Evolutionary conservation across 2,329 filamentous ascomycete genomes (phyloP).

Genomic region (Penicillium sp.): DNA sequence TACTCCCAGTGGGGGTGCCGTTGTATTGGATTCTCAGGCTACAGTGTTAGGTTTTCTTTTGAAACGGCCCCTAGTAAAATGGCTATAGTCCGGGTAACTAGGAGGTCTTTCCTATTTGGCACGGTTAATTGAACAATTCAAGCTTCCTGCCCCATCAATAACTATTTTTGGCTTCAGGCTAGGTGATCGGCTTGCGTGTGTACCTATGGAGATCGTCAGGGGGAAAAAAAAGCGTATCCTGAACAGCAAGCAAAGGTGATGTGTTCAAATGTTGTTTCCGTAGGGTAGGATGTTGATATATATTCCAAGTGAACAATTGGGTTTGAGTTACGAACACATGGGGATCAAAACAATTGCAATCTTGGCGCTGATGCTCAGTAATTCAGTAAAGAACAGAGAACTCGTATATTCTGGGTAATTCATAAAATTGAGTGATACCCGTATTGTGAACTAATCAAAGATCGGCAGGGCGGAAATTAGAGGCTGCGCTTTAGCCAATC

Average conservation of each 20-base stretch:
- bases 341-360: background rate
- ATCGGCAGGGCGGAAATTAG: slow-evolving; percentile 26
- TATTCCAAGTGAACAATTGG: background rate
- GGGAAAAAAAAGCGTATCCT: slow-evolving; percentile 4
- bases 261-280: background rate
- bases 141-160: background rate
- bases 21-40: background rate
- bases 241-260: background rate
- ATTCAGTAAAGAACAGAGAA: background rate
- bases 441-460: slow-evolving; percentile 6
- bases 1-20: background rate
- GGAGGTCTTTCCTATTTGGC: background rate
- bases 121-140: background rate
- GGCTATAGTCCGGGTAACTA: background rate
- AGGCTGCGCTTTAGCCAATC: slow-evolving; percentile 5
- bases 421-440: background rate
- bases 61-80: background rate
- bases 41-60: background rate
- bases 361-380: background rate
- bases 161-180: background rate
- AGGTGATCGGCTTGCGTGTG: slow-evolving; percentile 3
- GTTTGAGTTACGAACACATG: background rate
- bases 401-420: background rate
- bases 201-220: slow-evolving; percentile 1
- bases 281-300: background rate